phyloP scores from a whole-genome alignment of 2,329 filamentous ascomycete genomes.

The Aspergillus pseudoterreus region DNA sequence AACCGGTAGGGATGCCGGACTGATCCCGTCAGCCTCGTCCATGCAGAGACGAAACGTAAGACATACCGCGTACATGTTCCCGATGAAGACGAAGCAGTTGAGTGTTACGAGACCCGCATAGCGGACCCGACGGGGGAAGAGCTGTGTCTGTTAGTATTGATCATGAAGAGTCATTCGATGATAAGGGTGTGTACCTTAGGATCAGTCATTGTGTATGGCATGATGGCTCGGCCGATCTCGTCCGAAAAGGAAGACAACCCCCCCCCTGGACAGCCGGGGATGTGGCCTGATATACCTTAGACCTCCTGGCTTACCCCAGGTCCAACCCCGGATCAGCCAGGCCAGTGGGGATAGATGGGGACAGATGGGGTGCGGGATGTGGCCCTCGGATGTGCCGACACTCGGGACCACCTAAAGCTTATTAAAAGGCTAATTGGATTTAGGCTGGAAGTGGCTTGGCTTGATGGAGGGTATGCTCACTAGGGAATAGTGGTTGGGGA shows the following conservation, averaged over 20 bases:
- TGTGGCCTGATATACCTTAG: neutral
- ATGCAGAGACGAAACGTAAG: neutral
- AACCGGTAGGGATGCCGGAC: constrained; percentile 24
- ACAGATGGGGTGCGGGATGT: neutral
- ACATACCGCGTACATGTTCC: constrained; percentile 26
- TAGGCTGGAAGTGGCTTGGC: neutral
- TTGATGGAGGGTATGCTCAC: neutral
- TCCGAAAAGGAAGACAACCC: neutral
- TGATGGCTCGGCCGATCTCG: neutral
- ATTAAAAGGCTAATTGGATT: no score
- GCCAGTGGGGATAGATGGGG: neutral
- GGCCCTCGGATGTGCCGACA: constrained; percentile 9
- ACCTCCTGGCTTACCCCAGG: neutral
- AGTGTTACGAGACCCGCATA: constrained; percentile 25
- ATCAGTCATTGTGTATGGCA: constrained; percentile 7
- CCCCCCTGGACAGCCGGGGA: neutral
- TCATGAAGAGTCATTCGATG: neutral
- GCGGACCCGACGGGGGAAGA: constrained; percentile 21
- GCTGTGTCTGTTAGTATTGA: constrained; percentile 6
- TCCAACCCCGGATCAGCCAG: neutral
- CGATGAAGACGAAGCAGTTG: constrained; percentile 26
- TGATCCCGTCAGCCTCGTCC: neutral
- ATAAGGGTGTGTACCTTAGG: constrained; percentile 12
- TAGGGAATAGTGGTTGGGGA: neutral
- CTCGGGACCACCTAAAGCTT: constrained; percentile 2